Base-by-base conservation (phyloP, 768 basidiomycete genomes). In the Cystoderma amianthinum region DNA sequence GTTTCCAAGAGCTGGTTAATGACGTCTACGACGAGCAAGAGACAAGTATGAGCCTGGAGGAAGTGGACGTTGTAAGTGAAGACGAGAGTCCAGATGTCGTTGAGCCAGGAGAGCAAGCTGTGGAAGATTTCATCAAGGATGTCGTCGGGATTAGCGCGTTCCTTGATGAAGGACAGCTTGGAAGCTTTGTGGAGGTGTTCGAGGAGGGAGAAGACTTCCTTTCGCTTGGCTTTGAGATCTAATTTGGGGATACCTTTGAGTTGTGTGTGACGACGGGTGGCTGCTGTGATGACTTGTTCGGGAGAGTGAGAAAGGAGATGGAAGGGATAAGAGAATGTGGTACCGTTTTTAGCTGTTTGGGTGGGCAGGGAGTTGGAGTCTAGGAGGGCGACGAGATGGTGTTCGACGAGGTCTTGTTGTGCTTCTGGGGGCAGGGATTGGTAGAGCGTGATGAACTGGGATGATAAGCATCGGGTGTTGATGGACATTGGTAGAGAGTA, bases 61-160 rank as follows among this genome's bases (percentile, higher is more conserved):
- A 69, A 77, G 50, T 70, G 50, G 15, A 66, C 61, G 16, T 64
- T 55, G 43, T 71, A 65, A 44, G 78, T 74, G 42, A 64, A 78
- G 3, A 67, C 67, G 36, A 68, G 60, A 38, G 50, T 56, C 76
- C 76, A 78, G 21, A 78, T 65, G 43, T 73, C 66, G 47, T 60
- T 68, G 23, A 78, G 50, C 74, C 74, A 78, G 7, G 45, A 43
- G 0, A 64, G 48, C 7, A 76, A 46, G 47, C 60, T 70, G 20
- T 69, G 63, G 11, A 76, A 55, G 4, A 65, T 63, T 48, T 78
- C 72, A 23, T 55, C 45, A n/a, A 76, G 50, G 5, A 78, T 56
- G 35, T 71, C 69, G 13, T 64, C 64, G 20, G 60, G 57, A 37
- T 54, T 58, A 0, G 71, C n/a, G n/a, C n/a, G 72, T 21, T 74